Evolutionary conservation across 2,329 filamentous ascomycete genomes (phyloP), one percentile per base, ranked within the genome.

Genomic region (Scopulariopsis brevicaulis): DNA sequence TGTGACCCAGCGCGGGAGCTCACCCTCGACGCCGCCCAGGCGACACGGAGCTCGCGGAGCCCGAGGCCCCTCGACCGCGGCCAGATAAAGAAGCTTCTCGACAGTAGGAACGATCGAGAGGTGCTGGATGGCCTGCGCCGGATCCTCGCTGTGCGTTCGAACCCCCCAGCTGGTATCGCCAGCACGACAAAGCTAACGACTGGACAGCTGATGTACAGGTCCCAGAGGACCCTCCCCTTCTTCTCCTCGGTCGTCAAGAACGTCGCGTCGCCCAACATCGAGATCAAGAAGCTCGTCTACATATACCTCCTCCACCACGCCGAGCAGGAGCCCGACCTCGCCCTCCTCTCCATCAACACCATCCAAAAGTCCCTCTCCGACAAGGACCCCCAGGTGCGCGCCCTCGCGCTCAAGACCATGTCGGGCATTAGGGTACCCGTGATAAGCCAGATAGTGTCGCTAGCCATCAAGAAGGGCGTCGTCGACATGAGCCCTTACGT

Each of bases 191-290:
- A 28, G 22, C 11, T 55, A 55, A 32, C 37, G 24, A 25, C n/a
- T 4, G 51, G 50, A 12, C 67, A 96, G 90, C 93, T 97, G 87
- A 96, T 96, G 84, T 97, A 96, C 74, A 85, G 85, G 64, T 85
- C 89, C 65, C 89, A 95, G 70, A 87, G 90, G 64, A 96, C 91
- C 59, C 79, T 96, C 2, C 86, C 89, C 24, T 96, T 93, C 79
- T 99, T 99, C 78, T 96, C 93, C n/a, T 89, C 91, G 25, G 89
- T 99, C 58, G 90, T 99, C 70, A 99, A 99, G 76, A 99, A 97
- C 65, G 90, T 96, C 60, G 93, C 93, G 32, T 96, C 90, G 43
- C 88, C 92, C 15, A 96, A 91, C 66, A 81, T 96, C 65, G 91
- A 96, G 67, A 92, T 97, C 72, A 95, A 96, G 74, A 97, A 97